Evolutionary conservation across 2,329 filamentous ascomycete genomes (phyloP).

Genomic region (Dothistroma pini): DNA sequence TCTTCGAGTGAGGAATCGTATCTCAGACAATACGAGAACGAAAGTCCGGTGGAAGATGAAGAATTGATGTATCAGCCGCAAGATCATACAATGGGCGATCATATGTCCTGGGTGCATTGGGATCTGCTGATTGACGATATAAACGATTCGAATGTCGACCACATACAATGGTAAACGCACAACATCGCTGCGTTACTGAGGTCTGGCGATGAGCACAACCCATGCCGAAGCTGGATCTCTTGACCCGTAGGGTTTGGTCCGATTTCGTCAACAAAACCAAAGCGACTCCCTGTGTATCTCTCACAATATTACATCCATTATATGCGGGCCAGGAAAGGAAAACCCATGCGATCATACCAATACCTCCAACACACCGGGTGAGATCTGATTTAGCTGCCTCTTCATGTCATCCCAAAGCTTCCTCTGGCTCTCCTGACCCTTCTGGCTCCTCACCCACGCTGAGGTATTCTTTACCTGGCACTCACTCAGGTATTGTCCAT

Average conservation of each 20-base stretch:
- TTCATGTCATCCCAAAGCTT: slow-evolving; percentile 38
- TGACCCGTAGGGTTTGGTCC: too few species aligned
- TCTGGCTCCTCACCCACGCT: slow-evolving; percentile 32
- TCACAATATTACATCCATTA: too few species aligned
- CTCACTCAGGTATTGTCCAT: slow-evolving; percentile 41
- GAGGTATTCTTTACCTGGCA: slow-evolving; percentile 30
- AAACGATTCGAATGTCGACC: background rate
- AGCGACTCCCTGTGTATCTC: too few species aligned
- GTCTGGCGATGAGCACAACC: too few species aligned
- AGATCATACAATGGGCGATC: background rate
- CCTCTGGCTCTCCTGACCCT: slow-evolving; percentile 33
- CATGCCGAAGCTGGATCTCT: too few species aligned
- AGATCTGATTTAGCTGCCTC: slow-evolving; percentile 31
- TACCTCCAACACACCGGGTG: slow-evolving; percentile 16
- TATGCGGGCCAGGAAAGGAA: too few species aligned
- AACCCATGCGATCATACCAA: background rate
- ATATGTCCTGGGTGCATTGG: slow-evolving; percentile 9
- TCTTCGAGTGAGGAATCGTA: too few species aligned
- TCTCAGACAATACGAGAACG: background rate
- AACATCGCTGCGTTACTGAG: too few species aligned
- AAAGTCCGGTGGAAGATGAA: background rate
- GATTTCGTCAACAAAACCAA: too few species aligned
- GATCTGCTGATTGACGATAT: slow-evolving; percentile 4
- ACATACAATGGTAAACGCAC: background rate
- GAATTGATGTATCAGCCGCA: background rate